Evolutionary conservation across 2,329 filamentous ascomycete species (phyloP).

Genomic region (Decorospora gaudefroyi): DNA sequence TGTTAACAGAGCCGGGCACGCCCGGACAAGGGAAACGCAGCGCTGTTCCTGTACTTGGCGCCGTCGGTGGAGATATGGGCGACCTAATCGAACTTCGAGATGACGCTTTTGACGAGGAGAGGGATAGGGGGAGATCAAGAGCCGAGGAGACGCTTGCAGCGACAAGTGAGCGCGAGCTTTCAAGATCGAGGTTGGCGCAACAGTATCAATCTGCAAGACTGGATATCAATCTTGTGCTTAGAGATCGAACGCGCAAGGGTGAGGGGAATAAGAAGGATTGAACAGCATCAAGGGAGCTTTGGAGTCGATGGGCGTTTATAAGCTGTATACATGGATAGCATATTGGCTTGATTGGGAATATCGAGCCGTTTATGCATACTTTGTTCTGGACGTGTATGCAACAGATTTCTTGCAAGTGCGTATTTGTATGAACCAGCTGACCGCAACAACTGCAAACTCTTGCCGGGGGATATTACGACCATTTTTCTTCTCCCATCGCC

Average conservation of each 20-base stretch:
- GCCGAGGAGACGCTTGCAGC: constrained; percentile 20
- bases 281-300: constrained; percentile 4
- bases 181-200: constrained; percentile 14
- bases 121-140: constrained; percentile 33
- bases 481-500: no score
- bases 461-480: no score
- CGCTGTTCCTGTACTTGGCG: constrained; percentile 46
- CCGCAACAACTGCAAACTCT: no score
- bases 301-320: constrained; percentile 12
- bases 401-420: constrained; percentile 7
- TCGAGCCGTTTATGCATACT: constrained; percentile 19
- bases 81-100: constrained; percentile 73
- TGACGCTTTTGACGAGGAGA: constrained; percentile 57
- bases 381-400: constrained; percentile 12
- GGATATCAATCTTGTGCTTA: constrained; percentile 38
- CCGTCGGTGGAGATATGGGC: constrained; percentile 55
- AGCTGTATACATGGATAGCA: constrained; percentile 9
- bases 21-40: constrained; percentile 37
- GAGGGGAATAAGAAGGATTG: constrained; percentile 40
- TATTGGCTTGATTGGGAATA: constrained; percentile 8
- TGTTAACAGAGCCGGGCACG: constrained; percentile 42
- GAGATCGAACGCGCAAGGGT: constrained; percentile 35
- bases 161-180: constrained; percentile 26
- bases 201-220: constrained; percentile 42
- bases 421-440: no score